Conservation (phyloP, 1,284 basidiomycete genomes). For the Trametes versicolor region DNA sequence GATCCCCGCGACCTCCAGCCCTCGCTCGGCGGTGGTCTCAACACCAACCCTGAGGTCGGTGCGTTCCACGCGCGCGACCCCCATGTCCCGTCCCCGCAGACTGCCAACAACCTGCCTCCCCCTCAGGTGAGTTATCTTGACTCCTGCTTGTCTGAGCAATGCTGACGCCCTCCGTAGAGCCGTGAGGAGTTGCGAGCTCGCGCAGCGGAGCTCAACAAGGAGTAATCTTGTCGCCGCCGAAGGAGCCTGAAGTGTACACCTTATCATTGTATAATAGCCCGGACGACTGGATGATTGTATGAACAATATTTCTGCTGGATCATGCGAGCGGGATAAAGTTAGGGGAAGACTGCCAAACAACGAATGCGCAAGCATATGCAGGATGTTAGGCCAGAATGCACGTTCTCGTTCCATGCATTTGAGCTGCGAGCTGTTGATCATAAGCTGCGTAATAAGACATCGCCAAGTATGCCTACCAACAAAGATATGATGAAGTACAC, state of each 20-base stretch:
- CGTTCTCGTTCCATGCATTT: no score
- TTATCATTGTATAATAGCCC: constrained; percentile 6
- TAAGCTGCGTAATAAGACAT: no score
- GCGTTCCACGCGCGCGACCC: constrained; percentile 57
- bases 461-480: no score
- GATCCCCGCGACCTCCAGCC: constrained; percentile 58
- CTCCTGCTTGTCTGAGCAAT: no score
- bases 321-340: background rate
- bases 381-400: no score
- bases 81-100: constrained; percentile 47
- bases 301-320: background rate
- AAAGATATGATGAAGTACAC: no score
- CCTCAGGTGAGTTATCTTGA: constrained; percentile 39
- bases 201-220: constrained; percentile 43
- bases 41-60: constrained; percentile 42
- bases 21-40: constrained; percentile 50
- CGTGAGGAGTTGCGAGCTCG: constrained; percentile 45
- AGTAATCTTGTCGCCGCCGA: background rate
- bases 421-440: no score
- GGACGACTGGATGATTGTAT: background rate
- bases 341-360: background rate
- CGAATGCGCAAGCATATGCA: background rate
- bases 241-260: background rate
- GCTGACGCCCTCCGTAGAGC: constrained; percentile 34
- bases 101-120: constrained; percentile 38